Base-by-base conservation (phyloP, 805 yeast species). In the Komagataella populi region DNA sequence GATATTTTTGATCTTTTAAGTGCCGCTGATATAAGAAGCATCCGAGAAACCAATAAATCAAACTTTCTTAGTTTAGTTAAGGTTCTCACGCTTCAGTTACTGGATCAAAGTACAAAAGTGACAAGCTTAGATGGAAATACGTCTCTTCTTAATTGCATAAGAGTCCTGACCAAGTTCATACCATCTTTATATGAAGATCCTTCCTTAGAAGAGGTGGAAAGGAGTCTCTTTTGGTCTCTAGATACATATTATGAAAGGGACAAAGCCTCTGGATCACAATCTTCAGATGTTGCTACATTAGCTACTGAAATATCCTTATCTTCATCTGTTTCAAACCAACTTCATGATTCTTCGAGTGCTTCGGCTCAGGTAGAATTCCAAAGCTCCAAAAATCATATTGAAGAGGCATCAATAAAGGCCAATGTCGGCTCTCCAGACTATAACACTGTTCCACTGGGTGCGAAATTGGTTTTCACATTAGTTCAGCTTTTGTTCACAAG, bases 111-210 rank as follows among this genome's bases (percentile, higher is more conserved):
- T 17, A 54, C 45, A 43, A 58, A 57, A 49, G 54, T 36, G 63
- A 71, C 55, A 55, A 64, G 48, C 18, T 56, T 57, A 18, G 49
- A 57, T 17, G 36, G 51, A 20, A 56, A 66, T 49, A 64, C 69
- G 14, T 51, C 60, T 2, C 54, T 53, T n/a, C 65, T 84, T 48
- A 83, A 80, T 53, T 80, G 87, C 57, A 57, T 83, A 6, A 72
- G 96, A 44, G 63, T 84, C 4, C 63, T 90, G 45, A 78, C 87
- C 2, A 76, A 79, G 54, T 51, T 85, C 3, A 55, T 85, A 18
- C 96, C 96, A 0, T 74, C 78, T 48, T 60, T 83, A 6, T 85
- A 76, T 59, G 96, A 89, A 64, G 60, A 68, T 8, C 69, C 55
- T 48, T 66, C 60, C 23, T 67, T 57, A 56, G 68, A 58, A 50